Percentiles rank a stretch among this genome's conserved stretches.
Conservation (phyloP, 106 monocot genomes). For the Allium fistulosum region DNA sequence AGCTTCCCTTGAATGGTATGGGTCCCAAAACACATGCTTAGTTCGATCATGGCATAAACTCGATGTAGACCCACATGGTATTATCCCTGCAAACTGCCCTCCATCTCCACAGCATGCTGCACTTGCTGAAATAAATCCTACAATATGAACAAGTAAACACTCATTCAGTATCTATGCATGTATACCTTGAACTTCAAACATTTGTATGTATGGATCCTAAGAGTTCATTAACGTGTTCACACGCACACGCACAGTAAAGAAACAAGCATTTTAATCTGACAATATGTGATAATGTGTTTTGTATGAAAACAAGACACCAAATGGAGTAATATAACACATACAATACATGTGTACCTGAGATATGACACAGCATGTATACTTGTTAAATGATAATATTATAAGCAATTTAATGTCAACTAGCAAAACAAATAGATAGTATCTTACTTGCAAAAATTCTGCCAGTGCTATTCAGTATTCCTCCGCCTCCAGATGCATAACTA, state of each 20-base stretch:
- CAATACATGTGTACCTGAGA: too few species aligned
- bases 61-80: slow-evolving; percentile 69
- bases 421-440: neutral
- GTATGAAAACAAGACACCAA: too few species aligned
- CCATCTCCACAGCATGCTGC: slow-evolving; percentile 71
- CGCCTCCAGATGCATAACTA: slow-evolving; percentile 90
- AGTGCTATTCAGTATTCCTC: slow-evolving; percentile 79
- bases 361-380: neutral
- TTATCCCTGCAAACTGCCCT: slow-evolving; percentile 52
- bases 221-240: too few species aligned
- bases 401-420: neutral
- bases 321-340: too few species aligned
- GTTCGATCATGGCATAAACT: slow-evolving; percentile 51
- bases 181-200: too few species aligned
- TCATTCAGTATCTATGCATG: too few species aligned
- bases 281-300: too few species aligned
- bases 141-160: neutral
- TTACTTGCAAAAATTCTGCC: slow-evolving; percentile 31
- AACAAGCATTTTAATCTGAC: too few species aligned
- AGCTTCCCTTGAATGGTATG: slow-evolving; percentile 88
- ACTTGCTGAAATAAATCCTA: slow-evolving; percentile 67
- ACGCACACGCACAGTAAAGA: too few species aligned
- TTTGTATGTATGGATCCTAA: too few species aligned
- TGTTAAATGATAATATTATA: neutral
- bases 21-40: slow-evolving; percentile 78